Percentiles rank a stretch among this genome's conserved stretches.
Evolutionary conservation across 73 alveolate species (phyloP).

Genomic region (Paramecium sexaurelia): DNA sequence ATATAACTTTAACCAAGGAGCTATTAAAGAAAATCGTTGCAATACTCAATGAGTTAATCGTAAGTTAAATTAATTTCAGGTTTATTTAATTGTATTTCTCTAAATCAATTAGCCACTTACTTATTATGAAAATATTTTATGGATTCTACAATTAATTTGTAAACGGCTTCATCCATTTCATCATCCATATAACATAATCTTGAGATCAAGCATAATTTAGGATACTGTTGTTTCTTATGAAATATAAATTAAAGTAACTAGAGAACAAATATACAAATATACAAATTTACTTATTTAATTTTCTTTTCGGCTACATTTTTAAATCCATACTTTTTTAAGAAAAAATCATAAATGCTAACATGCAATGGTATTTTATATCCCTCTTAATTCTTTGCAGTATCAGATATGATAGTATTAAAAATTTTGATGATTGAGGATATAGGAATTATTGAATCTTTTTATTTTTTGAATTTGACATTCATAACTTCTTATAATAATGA

Average conservation of each 20-base stretch:
- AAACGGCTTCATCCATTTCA: constrained; percentile 39
- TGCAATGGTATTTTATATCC: constrained; percentile 46
- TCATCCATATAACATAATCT: constrained; percentile 51
- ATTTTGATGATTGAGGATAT: constrained; percentile 11
- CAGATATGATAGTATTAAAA: not conserved
- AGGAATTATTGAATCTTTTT: not conserved
- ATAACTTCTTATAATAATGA: not conserved
- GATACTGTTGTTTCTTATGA: not conserved
- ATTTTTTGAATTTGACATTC: not conserved
- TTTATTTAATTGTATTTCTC: constrained; percentile 25
- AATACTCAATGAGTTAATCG: not conserved
- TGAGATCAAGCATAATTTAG: constrained; percentile 9
- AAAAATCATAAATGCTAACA: constrained; percentile 69
- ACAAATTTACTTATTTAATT: constrained; percentile 29
- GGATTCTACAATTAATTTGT: constrained; percentile 16
- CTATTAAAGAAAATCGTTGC: not conserved
- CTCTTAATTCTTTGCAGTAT: not conserved
- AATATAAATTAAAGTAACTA: constrained; percentile 13
- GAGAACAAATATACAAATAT: not conserved
- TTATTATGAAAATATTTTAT: constrained; percentile 15
- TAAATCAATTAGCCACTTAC: constrained; percentile 1
- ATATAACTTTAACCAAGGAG: constrained; percentile 7
- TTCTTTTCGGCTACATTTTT: constrained; percentile 83
- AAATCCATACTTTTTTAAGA: constrained; percentile 77
- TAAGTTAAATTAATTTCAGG: not conserved